Evolutionary conservation across 805 yeast species (phyloP).

Genomic region (Yamadazyma paraphyllophila): DNA sequence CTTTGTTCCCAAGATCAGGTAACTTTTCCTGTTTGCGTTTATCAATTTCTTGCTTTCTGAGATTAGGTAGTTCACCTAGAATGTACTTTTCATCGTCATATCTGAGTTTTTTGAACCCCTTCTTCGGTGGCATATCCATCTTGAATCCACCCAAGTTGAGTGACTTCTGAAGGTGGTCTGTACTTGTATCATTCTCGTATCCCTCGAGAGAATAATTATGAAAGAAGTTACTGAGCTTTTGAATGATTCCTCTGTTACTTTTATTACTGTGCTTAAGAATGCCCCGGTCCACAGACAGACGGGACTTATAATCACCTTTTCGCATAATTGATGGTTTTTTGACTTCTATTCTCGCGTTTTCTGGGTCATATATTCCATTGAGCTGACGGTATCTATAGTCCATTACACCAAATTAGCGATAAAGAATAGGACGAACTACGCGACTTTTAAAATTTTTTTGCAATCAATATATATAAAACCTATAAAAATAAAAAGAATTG

Average conservation of each 20-base stretch:
- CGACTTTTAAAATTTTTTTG: not conserved
- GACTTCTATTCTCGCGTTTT: too few species aligned
- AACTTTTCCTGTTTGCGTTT: not conserved
- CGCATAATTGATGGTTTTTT: too few species aligned
- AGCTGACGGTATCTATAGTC: too few species aligned
- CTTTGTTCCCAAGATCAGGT: not conserved
- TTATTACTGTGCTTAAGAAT: slow-evolving; percentile 12
- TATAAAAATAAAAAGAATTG: not conserved
- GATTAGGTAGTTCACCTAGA: slow-evolving; percentile 5
- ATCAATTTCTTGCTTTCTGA: not conserved
- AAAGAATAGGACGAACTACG: not conserved
- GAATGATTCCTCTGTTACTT: slow-evolving; percentile 8
- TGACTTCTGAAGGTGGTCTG: slow-evolving; percentile 9
- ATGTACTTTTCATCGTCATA: slow-evolving; percentile 8
- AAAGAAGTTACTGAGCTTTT: slow-evolving; percentile 11
- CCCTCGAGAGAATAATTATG: slow-evolving; percentile 10
- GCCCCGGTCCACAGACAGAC: slow-evolving; percentile 8
- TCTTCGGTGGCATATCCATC: not conserved
- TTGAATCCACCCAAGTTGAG: not conserved
- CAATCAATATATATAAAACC: not conserved
- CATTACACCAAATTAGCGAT: too few species aligned
- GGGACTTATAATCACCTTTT: too few species aligned
- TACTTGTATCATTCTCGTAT: slow-evolving; percentile 12
- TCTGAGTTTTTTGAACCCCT: slow-evolving; percentile 3
- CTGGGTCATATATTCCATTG: too few species aligned